These are phyloP conservation scores for Penicillium sp. DNA, from an alignment of 2,329 filamentous ascomycete species.

Conservation along the genomic window DNA sequence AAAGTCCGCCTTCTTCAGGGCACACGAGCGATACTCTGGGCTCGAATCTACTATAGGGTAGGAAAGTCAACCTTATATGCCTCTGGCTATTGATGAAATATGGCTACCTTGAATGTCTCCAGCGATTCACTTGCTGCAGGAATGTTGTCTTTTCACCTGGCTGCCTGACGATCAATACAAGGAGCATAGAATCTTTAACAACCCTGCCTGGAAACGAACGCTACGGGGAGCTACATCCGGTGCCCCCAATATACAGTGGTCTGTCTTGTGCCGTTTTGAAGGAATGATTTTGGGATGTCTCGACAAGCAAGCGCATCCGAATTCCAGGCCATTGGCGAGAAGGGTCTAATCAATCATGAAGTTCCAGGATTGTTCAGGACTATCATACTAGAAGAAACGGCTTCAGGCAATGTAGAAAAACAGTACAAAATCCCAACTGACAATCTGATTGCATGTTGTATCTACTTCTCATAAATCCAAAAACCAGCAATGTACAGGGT, in stretches of 20 bases:
- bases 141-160: neutral
- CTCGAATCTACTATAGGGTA: neutral
- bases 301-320: neutral
- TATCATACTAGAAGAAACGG: too few relatives aligned
- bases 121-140: neutral
- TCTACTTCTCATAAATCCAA: neutral
- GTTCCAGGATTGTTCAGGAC: neutral
- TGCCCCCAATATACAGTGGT: neutral
- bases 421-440: neutral
- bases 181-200: too few relatives aligned
- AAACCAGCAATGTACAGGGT: constrained; percentile 2
- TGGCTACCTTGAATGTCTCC: neutral
- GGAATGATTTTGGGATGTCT: neutral
- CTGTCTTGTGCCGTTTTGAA: neutral
- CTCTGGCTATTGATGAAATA: neutral
- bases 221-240: too few relatives aligned
- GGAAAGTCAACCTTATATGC: neutral
- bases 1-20: too few relatives aligned
- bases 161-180: too few relatives aligned
- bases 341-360: neutral
- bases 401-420: neutral
- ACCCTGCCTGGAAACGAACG: too few relatives aligned
- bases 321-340: neutral
- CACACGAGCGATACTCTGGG: too few relatives aligned
- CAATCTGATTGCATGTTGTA: constrained; percentile 7